Percentiles rank a stretch among this genome's conserved stretches.
Conservation (phyloP, 1,284 basidiomycete genomes). For the Violaceomyces palustris region DNA sequence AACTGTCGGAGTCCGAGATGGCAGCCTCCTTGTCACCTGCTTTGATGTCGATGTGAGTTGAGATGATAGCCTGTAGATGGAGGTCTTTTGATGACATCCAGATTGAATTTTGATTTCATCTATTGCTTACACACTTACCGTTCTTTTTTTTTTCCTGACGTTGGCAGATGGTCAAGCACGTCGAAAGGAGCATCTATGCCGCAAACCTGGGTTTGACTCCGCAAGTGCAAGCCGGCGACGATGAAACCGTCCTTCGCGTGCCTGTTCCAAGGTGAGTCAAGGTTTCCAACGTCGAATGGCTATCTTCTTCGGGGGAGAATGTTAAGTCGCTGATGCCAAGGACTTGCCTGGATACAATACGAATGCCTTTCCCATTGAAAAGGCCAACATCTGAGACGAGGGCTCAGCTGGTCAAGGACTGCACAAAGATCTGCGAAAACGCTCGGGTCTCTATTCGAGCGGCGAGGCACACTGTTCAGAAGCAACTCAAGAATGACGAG, state of each 20-base stretch:
- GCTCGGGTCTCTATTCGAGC: slow-evolving; percentile 41
- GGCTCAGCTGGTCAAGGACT: slow-evolving; percentile 37
- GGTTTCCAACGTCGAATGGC: too few species aligned
- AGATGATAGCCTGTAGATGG: too few species aligned
- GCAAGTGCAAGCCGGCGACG: slow-evolving; percentile 27
- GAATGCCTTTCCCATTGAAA: too few species aligned
- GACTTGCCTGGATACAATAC: too few species aligned
- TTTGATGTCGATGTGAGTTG: slow-evolving; percentile 39
- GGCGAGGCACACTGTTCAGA: slow-evolving; percentile 44
- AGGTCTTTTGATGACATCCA: too few species aligned
- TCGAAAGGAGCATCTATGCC: slow-evolving; percentile 47
- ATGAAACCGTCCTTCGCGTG: slow-evolving; percentile 42
- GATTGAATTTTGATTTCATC: too few species aligned
- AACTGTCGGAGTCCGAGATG: slow-evolving; percentile 47
- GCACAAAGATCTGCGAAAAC: slow-evolving; percentile 47
- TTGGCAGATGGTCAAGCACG: slow-evolving; percentile 42
- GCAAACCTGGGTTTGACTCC: slow-evolving; percentile 42
- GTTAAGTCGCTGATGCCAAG: too few species aligned
- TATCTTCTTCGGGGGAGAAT: too few species aligned
- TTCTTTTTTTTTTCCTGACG: background rate
- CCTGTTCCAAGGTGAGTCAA: slow-evolving; percentile 40
- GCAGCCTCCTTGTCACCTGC: slow-evolving; percentile 40
- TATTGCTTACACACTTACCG: background rate
- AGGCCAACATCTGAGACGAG: slow-evolving; percentile 49
- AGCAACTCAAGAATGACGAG: slow-evolving; percentile 47